Percentiles rank a stretch among this genome's conserved stretches.
Conservation (phyloP, 1,139 yeast species). For the Hanseniaspora gamundiae region DNA sequence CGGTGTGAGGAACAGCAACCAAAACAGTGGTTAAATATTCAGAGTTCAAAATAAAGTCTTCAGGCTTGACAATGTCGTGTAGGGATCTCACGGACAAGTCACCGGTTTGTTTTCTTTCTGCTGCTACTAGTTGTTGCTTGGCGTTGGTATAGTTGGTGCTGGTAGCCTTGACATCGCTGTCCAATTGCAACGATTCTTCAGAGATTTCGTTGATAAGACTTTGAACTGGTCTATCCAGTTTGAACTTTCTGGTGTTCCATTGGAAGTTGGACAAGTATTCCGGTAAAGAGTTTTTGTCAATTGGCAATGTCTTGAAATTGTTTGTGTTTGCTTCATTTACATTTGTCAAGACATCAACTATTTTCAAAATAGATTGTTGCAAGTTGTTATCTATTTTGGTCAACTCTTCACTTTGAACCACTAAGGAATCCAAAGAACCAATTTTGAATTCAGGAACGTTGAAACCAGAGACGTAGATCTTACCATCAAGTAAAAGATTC, state of each 20-base stretch:
- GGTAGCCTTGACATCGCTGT: constrained; percentile 64
- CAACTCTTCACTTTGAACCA: constrained; percentile 83
- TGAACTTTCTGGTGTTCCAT: constrained; percentile 82
- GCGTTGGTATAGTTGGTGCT: constrained; percentile 69
- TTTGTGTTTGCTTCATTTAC: constrained; percentile 31
- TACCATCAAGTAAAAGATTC: constrained; percentile 24
- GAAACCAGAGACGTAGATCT: constrained; percentile 29
- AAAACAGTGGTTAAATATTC: constrained; percentile 77
- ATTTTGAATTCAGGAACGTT: constrained; percentile 82
- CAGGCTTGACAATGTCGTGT: constrained; percentile 77
- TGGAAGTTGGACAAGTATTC: constrained; percentile 61
- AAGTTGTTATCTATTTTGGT: constrained; percentile 69
- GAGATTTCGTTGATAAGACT: constrained; percentile 62
- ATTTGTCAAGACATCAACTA: constrained; percentile 62
- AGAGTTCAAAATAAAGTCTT: constrained; percentile 72
- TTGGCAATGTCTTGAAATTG: constrained; percentile 38
- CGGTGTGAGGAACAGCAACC: constrained; percentile 71
- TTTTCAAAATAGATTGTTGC: constrained; percentile 54
- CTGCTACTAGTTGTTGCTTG: constrained; percentile 70
- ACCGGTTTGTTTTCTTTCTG: constrained; percentile 88
- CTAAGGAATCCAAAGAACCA: constrained; percentile 87
- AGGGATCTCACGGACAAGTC: constrained; percentile 83
- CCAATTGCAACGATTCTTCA: constrained; percentile 69
- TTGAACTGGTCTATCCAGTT: constrained; percentile 71
- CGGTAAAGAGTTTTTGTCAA: constrained; percentile 33